A percentile compares a stretch with the other conserved stretches of the same genome.
Evolutionary conservation across 2,329 filamentous ascomycete genomes (phyloP).

Genomic region (Coniochaeta ligniaria): DNA sequence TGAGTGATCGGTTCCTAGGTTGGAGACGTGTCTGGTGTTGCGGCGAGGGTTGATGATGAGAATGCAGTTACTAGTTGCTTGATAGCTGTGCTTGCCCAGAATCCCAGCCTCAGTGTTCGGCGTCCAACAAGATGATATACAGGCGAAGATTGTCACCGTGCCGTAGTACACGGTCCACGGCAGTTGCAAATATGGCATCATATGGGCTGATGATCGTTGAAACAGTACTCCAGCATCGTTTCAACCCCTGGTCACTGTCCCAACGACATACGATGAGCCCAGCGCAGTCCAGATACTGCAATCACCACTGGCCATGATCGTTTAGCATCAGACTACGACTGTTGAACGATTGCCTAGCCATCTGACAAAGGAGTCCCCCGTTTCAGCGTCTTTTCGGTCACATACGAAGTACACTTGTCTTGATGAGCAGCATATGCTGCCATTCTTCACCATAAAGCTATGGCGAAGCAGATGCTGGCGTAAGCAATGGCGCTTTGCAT

Average conservation of each 20-base stretch:
- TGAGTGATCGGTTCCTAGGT: not conserved
- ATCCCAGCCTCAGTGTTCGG: not conserved
- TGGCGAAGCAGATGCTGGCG: too few relatives aligned
- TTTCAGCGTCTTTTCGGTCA: too few relatives aligned
- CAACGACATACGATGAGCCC: not conserved
- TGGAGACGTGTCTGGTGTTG: not conserved
- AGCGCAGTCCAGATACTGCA: not conserved
- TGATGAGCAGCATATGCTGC: too few relatives aligned
- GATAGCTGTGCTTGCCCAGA: not conserved
- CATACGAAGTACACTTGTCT: too few relatives aligned
- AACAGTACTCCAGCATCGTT: not conserved
- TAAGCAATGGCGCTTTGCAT: too few relatives aligned
- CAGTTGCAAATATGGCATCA: not conserved
- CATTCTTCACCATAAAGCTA: too few relatives aligned
- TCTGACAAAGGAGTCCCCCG: too few relatives aligned
- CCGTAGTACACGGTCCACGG: not conserved
- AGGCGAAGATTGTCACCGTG: not conserved
- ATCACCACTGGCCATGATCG: not conserved
- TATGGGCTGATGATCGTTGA: not conserved
- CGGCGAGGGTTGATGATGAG: not conserved
- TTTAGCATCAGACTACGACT: too few relatives aligned
- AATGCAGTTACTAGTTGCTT: not conserved
- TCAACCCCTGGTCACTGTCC: not conserved
- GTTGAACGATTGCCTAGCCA: too few relatives aligned
- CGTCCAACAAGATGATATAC: not conserved